Percentiles rank a stretch among this genome's conserved stretches.
phyloP scores from a whole-genome alignment of 2,329 filamentous ascomycete genomes.

The Aureobasidium leucospermi region DNA sequence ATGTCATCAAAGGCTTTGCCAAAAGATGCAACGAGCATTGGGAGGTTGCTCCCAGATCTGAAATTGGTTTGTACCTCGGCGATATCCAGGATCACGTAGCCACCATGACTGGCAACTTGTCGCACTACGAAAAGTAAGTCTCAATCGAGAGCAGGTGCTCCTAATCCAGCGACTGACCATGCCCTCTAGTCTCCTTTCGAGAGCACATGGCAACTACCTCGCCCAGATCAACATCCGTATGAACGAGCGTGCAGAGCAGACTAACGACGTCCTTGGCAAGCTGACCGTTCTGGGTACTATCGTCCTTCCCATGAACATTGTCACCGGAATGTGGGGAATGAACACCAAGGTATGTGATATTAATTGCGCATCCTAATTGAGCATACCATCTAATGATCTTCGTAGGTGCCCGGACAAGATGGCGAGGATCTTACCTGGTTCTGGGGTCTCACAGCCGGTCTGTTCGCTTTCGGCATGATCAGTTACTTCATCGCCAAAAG shows the following conservation, averaged over 20 bases:
- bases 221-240: conserved; percentile 98
- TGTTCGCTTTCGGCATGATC: conserved; percentile 69
- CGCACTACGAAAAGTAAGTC: conserved; percentile 88
- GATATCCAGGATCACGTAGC: conserved; percentile 99
- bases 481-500: conserved; percentile 80
- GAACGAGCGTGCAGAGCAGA: conserved; percentile 96
- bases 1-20: conserved; percentile 98
- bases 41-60: conserved; percentile 88
- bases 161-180: conserved; percentile 14
- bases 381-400: not conserved
- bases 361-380: not conserved
- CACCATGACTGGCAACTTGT: conserved; percentile 94
- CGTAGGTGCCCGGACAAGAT: conserved; percentile 75
- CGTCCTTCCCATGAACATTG: conserved; percentile 97
- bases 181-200: conserved; percentile 64
- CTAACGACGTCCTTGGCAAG: conserved; percentile 88
- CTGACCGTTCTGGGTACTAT: conserved; percentile 95
- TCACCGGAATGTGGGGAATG: conserved; percentile 98
- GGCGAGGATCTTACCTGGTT: conserved; percentile 57
- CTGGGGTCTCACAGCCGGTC: conserved; percentile 57
- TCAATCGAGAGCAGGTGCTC: not conserved
- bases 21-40: conserved; percentile 98
- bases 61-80: conserved; percentile 94
- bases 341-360: conserved; percentile 49
- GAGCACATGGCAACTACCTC: conserved; percentile 95